Evolutionary conservation across 768 basidiomycete species (phyloP).

Genomic region (Mycena venus): DNA sequence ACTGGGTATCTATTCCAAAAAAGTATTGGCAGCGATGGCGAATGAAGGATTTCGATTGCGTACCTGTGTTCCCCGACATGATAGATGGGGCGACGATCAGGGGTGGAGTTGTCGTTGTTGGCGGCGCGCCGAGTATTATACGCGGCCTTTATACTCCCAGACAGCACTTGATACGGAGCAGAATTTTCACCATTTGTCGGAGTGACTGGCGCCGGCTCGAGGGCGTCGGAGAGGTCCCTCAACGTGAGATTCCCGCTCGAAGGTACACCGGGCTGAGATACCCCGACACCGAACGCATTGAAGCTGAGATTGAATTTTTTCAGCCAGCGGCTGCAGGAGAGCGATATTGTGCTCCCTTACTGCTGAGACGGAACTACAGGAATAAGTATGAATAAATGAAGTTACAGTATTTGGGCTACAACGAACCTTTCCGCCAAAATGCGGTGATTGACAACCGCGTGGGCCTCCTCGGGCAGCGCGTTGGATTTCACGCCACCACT

Average conservation of each 20-base stretch:
- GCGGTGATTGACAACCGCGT: slow-evolving; percentile 65
- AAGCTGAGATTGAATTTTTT: slow-evolving; percentile 55
- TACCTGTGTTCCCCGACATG: slow-evolving; percentile 53
- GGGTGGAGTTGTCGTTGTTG: slow-evolving; percentile 14
- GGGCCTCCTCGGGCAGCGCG: slow-evolving; percentile 70
- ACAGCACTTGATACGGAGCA: slow-evolving; percentile 49
- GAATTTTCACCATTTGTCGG: slow-evolving; percentile 38
- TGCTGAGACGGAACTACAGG: slow-evolving; percentile 49
- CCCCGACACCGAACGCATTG: slow-evolving; percentile 51
- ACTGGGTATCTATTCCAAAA: slow-evolving; percentile 61
- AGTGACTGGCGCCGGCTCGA: slow-evolving; percentile 66
- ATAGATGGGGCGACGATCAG: slow-evolving; percentile 46
- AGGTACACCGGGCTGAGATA: slow-evolving; percentile 30
- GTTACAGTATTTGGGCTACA: no score
- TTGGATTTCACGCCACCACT: slow-evolving; percentile 64
- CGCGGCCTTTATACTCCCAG: slow-evolving; percentile 59
- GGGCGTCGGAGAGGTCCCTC: slow-evolving; percentile 53
- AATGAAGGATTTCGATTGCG: slow-evolving; percentile 20
- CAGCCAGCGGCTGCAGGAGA: slow-evolving; percentile 50
- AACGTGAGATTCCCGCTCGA: slow-evolving; percentile 51
- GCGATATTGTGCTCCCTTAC: slow-evolving; percentile 43
- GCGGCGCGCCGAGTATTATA: slow-evolving; percentile 47
- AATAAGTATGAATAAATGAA: no score
- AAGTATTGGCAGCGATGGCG: neutral
- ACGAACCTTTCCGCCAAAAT: slow-evolving; percentile 57